phyloP scores from a whole-genome alignment of 441 rosid genomes.

The Erodium texanum region DNA sequence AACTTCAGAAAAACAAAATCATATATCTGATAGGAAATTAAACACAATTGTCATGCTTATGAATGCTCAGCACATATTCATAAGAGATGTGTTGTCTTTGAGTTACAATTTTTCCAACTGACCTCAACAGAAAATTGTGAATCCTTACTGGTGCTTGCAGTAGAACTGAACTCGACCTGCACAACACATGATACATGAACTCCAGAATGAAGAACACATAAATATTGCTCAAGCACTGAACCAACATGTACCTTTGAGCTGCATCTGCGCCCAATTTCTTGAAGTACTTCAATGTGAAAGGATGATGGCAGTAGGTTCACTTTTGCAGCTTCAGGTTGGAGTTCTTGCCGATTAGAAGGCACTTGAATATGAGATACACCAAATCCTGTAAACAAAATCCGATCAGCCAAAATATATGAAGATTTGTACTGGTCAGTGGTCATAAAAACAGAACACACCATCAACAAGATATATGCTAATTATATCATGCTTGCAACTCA shows the following conservation, averaged over 20 bases:
- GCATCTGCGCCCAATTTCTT: conserved; percentile 90
- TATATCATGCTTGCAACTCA: too few species aligned
- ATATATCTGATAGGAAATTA: background rate
- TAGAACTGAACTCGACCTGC: conserved; percentile 82
- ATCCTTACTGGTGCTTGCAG: conserved; percentile 79
- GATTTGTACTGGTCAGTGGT: background rate
- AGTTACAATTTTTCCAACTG: conserved; percentile 16
- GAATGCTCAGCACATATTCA: background rate
- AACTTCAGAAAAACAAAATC: background rate
- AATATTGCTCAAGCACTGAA: background rate
- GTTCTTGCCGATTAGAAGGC: conserved; percentile 39
- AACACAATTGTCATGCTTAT: background rate
- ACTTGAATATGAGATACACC: conserved; percentile 45
- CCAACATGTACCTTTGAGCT: conserved; percentile 54
- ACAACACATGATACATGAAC: background rate
- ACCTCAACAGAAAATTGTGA: conserved; percentile 95
- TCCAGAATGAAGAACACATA: too few species aligned
- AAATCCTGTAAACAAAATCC: conserved; percentile 40
- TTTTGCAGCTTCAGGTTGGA: conserved; percentile 54
- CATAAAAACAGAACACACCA: too few species aligned
- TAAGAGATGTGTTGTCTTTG: too few species aligned
- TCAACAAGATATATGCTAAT: too few species aligned
- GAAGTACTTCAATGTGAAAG: conserved; percentile 66
- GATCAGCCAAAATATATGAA: conserved; percentile 6
- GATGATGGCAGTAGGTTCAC: conserved; percentile 47